These are phyloP conservation scores for Sporisorium scitamineum DNA, from an alignment of 1,284 basidiomycete genomes.

Conservation along the genomic window DNA sequence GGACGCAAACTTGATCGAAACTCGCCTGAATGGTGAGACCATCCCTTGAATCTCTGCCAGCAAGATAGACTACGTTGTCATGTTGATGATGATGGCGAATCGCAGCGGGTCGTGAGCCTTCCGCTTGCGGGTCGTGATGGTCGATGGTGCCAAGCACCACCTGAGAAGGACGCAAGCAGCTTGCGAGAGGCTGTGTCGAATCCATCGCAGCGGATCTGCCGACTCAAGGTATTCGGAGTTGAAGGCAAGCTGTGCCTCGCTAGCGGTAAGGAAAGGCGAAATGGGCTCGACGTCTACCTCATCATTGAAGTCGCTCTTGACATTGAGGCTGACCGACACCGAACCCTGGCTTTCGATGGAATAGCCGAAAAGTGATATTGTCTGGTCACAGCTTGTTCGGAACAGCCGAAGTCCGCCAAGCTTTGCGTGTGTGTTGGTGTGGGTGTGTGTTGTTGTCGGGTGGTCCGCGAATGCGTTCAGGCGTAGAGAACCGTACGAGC, in stretches of 20 bases:
- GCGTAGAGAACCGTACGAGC: constrained; percentile 25
- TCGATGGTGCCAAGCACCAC: constrained; percentile 32
- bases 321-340: neutral
- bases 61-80: constrained; percentile 20
- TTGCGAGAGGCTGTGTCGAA: constrained; percentile 9
- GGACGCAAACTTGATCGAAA: constrained; percentile 48
- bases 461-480: neutral
- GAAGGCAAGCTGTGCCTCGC: neutral
- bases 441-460: neutral
- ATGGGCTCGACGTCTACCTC: neutral
- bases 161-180: constrained; percentile 17
- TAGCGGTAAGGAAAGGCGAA: neutral
- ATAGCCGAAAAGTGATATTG: neutral
- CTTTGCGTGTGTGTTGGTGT: neutral
- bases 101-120: constrained; percentile 4
- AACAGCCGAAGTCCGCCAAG: neutral
- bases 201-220: constrained; percentile 9
- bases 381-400: neutral
- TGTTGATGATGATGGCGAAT: neutral
- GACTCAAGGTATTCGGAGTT: neutral
- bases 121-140: neutral
- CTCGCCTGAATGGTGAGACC: constrained; percentile 36
- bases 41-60: constrained; percentile 29
- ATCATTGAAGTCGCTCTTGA: neutral
- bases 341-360: neutral